phyloP scores from a whole-genome alignment of 164 flowering plant species.

The Euptelea pleiosperma region DNA sequence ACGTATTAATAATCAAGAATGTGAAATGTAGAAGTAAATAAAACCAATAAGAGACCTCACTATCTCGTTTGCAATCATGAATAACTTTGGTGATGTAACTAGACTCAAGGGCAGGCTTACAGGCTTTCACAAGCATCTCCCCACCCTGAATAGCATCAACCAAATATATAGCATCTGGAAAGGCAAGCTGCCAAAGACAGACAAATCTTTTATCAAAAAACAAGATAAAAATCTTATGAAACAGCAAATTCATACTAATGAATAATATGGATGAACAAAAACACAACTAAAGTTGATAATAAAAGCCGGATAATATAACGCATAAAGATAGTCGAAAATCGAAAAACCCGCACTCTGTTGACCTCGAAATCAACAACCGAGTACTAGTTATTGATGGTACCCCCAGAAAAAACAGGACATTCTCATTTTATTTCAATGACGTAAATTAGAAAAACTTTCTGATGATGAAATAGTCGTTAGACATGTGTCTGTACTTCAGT shows the following conservation, averaged over 20 bases:
- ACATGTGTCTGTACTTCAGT: no score
- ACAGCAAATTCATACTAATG: not conserved
- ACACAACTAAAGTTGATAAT: not conserved
- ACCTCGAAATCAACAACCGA: no score
- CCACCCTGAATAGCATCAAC: constrained; percentile 91
- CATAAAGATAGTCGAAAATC: no score
- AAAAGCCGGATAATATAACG: no score
- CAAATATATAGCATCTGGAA: constrained; percentile 84
- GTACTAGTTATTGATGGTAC: no score
- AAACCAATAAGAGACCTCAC: constrained; percentile 68
- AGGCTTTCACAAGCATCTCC: constrained; percentile 67
- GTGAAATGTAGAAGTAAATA: constrained; percentile 8
- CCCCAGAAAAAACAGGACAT: no score
- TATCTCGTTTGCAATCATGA: constrained; percentile 98
- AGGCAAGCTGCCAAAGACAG: constrained; percentile 66
- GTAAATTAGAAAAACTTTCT: no score
- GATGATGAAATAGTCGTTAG: no score
- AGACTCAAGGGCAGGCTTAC: constrained; percentile 99
- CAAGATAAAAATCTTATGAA: not conserved
- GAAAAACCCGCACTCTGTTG: no score
- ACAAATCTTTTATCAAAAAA: not conserved
- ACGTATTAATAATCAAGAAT: not conserved
- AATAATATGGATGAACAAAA: not conserved
- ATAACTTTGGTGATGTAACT: constrained; percentile 87
- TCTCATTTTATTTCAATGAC: no score